Percentiles rank a stretch among this genome's conserved stretches.
These are phyloP conservation scores for Tricholoma hemisulphureum DNA, from an alignment of 768 basidiomycete species.

Conservation along the genomic window DNA sequence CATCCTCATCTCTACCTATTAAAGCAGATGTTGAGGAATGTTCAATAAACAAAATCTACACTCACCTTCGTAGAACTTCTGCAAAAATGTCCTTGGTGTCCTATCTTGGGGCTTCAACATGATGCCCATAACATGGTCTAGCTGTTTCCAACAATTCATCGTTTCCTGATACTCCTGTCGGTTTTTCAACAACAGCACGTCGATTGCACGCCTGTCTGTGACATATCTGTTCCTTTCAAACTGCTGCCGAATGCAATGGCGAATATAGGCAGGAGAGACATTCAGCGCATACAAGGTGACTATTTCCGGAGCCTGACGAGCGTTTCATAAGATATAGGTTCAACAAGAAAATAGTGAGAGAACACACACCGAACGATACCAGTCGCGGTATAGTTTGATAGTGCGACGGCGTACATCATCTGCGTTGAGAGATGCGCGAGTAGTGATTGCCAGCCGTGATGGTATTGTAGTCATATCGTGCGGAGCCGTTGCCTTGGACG, in stretches of 20 bases:
- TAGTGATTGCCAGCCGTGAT: slow-evolving; percentile 73
- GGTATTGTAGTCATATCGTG: slow-evolving; percentile 73
- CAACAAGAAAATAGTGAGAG: not conserved
- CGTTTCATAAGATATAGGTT: slow-evolving; percentile 3
- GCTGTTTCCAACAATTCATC: slow-evolving; percentile 92
- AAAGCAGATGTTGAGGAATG: slow-evolving; percentile 4
- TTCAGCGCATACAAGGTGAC: slow-evolving; percentile 78
- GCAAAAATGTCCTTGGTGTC: slow-evolving; percentile 64
- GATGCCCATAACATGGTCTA: slow-evolving; percentile 74
- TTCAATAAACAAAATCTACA: slow-evolving; percentile 11
- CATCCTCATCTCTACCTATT: slow-evolving; percentile 75
- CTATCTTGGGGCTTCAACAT: slow-evolving; percentile 48
- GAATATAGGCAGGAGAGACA: slow-evolving; percentile 72
- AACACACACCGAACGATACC: slow-evolving; percentile 83
- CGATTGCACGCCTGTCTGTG: slow-evolving; percentile 77
- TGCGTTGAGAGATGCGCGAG: slow-evolving; percentile 53
- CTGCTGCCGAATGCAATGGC: slow-evolving; percentile 78
- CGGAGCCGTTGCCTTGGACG: slow-evolving; percentile 8
- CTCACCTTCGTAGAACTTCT: slow-evolving; percentile 83
- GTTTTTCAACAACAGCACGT: slow-evolving; percentile 82
- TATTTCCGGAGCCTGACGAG: slow-evolving; percentile 84
- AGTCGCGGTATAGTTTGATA: slow-evolving; percentile 83
- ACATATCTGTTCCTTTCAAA: slow-evolving; percentile 87
- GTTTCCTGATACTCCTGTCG: slow-evolving; percentile 91
- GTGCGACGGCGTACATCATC: slow-evolving; percentile 67